A percentile compares a stretch with the other conserved stretches of the same genome.
phyloP scores from a whole-genome alignment of 768 basidiomycete genomes.

The Dioszegia aurantiaca region DNA sequence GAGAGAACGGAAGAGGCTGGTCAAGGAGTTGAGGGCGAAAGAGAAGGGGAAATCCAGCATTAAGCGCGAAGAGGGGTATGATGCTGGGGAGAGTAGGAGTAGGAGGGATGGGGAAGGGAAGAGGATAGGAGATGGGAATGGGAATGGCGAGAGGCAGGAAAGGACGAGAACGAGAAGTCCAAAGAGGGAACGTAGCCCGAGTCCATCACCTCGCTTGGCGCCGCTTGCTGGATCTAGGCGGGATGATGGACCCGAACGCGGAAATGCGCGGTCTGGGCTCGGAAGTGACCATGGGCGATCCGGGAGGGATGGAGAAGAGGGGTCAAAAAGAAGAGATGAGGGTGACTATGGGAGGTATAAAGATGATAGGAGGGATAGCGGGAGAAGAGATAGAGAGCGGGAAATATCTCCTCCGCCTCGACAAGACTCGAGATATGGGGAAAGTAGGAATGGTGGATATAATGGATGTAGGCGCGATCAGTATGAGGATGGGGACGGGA shows the following conservation, averaged over 20 bases:
- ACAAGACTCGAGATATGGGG: background rate
- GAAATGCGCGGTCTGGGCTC: no score
- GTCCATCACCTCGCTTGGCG: no score
- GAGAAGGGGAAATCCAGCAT: constrained; percentile 4
- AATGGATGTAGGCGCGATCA: constrained; percentile 2
- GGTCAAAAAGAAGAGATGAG: constrained; percentile 1
- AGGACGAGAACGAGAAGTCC: background rate
- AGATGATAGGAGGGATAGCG: background rate
- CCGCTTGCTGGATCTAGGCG: no score
- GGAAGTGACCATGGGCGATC: no score
- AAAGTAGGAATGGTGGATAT: constrained; percentile 8
- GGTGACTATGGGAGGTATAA: background rate
- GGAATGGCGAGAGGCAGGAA: constrained; percentile 6
- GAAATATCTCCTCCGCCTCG: background rate
- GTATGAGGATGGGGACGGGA: no score
- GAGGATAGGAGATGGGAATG: background rate
- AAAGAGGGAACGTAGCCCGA: no score
- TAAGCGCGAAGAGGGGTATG: background rate
- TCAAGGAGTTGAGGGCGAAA: constrained; percentile 13
- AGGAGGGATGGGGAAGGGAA: constrained; percentile 10
- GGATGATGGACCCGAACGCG: no score
- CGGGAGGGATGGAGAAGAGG: no score
- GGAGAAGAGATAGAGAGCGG: constrained; percentile 5
- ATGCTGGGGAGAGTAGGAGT: background rate
- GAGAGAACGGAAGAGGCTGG: constrained; percentile 21